phyloP scores from a whole-genome alignment of 2,329 filamentous ascomycete genomes.

The Parastagonospora avenae region DNA sequence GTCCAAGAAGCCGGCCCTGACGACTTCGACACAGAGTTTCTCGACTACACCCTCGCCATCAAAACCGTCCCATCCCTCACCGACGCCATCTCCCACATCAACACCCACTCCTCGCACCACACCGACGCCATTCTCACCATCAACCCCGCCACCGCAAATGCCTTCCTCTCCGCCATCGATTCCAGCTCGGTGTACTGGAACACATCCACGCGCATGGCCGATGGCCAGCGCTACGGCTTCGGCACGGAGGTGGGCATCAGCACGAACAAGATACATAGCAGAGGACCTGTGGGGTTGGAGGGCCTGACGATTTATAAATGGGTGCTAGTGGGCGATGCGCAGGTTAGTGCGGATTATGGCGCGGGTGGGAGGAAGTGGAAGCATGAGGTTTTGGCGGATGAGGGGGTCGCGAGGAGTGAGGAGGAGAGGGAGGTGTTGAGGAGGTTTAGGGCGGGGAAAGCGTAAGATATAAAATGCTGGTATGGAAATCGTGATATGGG shows the following conservation, averaged over 20 bases:
- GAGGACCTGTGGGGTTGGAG: slow-evolving; percentile 91
- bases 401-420: slow-evolving; percentile 35
- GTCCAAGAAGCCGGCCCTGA: slow-evolving; percentile 69
- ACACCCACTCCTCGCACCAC: slow-evolving; percentile 88
- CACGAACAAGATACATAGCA: slow-evolving; percentile 96
- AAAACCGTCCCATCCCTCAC: slow-evolving; percentile 71
- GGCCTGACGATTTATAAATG: slow-evolving; percentile 98
- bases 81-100: slow-evolving; percentile 85
- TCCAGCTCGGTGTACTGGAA: slow-evolving; percentile 97
- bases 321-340: slow-evolving; percentile 81
- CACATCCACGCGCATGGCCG: slow-evolving; percentile 88
- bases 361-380: slow-evolving; percentile 61
- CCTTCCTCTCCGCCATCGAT: slow-evolving; percentile 86
- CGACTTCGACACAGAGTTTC: slow-evolving; percentile 89
- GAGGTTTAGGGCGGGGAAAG: slow-evolving; percentile 32
- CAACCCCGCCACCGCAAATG: slow-evolving; percentile 69
- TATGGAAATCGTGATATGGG: background rate
- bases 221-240: slow-evolving; percentile 97
- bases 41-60: slow-evolving; percentile 82
- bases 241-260: slow-evolving; percentile 98
- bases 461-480: background rate
- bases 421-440: slow-evolving; percentile 42
- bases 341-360: slow-evolving; percentile 77
- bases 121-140: slow-evolving; percentile 88
- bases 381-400: slow-evolving; percentile 56